Evolutionary conservation across 192 early-diverging fungal species (phyloP).

Genomic region (Coemansia furcata): DNA sequence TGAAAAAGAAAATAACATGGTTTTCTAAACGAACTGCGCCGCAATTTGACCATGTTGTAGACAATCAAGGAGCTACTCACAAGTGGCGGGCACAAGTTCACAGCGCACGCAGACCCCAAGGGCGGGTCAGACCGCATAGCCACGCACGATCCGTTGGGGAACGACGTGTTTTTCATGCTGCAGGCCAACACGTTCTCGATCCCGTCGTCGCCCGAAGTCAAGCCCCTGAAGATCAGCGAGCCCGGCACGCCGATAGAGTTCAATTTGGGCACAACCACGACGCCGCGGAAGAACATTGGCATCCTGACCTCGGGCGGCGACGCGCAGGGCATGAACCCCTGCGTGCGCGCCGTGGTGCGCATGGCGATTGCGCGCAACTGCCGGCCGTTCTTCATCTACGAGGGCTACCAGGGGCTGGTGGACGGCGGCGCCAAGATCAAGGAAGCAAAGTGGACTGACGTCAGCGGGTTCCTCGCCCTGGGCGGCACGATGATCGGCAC

Average conservation of each 20-base stretch:
- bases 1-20: neutral
- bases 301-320: conserved; percentile 95
- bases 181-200: conserved; percentile 55
- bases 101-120: conserved; percentile 36
- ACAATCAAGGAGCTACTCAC: conserved; percentile 22
- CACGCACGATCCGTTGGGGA: conserved; percentile 77
- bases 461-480: conserved; percentile 78
- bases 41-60: neutral
- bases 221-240: conserved; percentile 4
- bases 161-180: conserved; percentile 72
- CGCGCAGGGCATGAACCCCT: conserved; percentile 97
- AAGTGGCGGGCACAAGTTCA: conserved; percentile 11
- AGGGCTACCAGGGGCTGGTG: conserved; percentile 96
- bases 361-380: conserved; percentile 80
- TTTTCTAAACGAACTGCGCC: neutral
- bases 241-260: conserved; percentile 1
- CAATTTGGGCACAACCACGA: neutral
- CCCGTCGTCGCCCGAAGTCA: conserved; percentile 41
- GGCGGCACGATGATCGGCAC: conserved; percentile 96
- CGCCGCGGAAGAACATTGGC: conserved; percentile 75
- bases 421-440: conserved; percentile 87
- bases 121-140: conserved; percentile 36
- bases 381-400: conserved; percentile 86
- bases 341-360: conserved; percentile 86
- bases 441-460: conserved; percentile 85